These are phyloP conservation scores for Purpureocillium lavendulum DNA, from an alignment of 2,329 filamentous ascomycete genomes.

Conservation along the genomic window DNA sequence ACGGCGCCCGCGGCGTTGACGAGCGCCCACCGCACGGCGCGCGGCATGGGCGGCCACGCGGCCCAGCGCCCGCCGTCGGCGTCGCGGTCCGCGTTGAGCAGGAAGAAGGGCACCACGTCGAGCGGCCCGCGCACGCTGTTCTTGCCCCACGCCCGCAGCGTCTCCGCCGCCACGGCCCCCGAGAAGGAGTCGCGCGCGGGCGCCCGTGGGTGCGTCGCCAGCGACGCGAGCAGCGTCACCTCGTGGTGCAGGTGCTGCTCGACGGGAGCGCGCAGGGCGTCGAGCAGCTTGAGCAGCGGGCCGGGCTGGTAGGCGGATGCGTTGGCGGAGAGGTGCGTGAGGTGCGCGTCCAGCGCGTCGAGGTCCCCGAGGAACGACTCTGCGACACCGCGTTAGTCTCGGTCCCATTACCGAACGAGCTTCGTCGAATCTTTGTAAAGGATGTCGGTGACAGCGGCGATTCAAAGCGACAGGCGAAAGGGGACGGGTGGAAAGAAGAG, in stretches of 20 bases:
- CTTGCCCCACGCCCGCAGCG: constrained; percentile 56
- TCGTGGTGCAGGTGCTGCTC: constrained; percentile 48
- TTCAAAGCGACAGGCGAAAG: no score
- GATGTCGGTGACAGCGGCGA: no score
- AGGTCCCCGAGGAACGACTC: constrained; percentile 44
- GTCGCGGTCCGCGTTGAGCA: constrained; percentile 53
- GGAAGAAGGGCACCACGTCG: constrained; percentile 56
- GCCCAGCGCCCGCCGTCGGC: constrained; percentile 52
- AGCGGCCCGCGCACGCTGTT: constrained; percentile 48
- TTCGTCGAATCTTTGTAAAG: no score
- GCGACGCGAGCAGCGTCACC: constrained; percentile 40
- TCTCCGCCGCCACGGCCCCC: constrained; percentile 34
- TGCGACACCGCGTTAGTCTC: constrained; percentile 5
- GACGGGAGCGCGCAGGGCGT: constrained; percentile 40
- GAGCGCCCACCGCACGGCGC: constrained; percentile 50
- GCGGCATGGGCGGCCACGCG: constrained; percentile 58
- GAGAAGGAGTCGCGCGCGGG: constrained; percentile 37
- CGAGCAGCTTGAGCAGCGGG: constrained; percentile 41
- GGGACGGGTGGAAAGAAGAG: background rate
- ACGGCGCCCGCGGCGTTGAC: constrained; percentile 49
- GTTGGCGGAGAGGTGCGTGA: constrained; percentile 27
- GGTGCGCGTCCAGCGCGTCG: constrained; percentile 42
- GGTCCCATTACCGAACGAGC: no score
- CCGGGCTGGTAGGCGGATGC: constrained; percentile 33
- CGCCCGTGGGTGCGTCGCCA: constrained; percentile 41